Evolutionary conservation across 441 rosid genomes (phyloP), one percentile per base, ranked within the genome.

Genomic region (Erysimum cheiri): DNA sequence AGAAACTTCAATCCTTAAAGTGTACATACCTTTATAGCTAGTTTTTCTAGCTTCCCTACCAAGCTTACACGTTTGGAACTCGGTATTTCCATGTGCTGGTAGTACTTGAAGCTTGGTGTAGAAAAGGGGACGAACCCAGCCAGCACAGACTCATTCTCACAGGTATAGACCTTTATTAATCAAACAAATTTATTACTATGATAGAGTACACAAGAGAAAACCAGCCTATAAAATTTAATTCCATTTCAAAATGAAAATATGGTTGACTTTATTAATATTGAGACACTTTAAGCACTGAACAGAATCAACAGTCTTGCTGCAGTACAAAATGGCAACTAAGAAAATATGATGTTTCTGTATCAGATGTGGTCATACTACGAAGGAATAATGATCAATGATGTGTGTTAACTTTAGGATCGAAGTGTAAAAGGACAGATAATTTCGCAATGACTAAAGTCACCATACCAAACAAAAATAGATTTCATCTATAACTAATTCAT

Each of bases 81-180:
- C 31, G 85, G 89, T 35, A 83, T 75, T 33, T 79, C 74, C 69
- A n/a, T 64, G 44, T 79, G 65, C 37, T 76, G 37, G 77, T 84
- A 96, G 63, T 65, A 50, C 74, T 69, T 85, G 84, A 91, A 88
- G 70, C 81, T 86, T 32, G 88, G 80, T 35, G 80, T 86, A 31
- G 96, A 75, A 78, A 80, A 84, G 52, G 97, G 92, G 69, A 93
- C 71, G 67, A 55, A 89, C 35, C 72, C 58, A 10, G 92, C 84
- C 54, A 91, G 72, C 62, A 81, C 91, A 6, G 97, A 78, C 77
- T 90, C 93, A 19, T 71, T 80, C 35, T 6, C 47, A 63, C 96
- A 87, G 11, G 98, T 96, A 70, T 88, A 88, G 50, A 93, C 93
- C 98, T 95, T 82, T 61, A 78, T 56, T 17, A 52, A 50, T 35